Base-by-base conservation (phyloP, 2,329 filamentous ascomycete genomes). In the Beauveria medogensis region DNA sequence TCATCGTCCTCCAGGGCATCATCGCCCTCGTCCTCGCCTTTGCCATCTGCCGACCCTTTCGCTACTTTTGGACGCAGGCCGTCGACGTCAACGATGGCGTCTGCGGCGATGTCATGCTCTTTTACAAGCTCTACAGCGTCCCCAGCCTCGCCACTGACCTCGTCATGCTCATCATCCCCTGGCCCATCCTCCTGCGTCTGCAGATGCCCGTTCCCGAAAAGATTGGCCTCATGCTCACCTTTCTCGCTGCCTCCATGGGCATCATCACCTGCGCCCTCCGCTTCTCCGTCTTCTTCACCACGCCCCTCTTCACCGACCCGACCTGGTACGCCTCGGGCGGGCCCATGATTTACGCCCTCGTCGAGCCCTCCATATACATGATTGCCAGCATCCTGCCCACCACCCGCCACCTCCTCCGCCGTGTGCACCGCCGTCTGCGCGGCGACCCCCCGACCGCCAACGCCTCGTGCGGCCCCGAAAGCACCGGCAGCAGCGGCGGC, bases 281-380 rank as follows among this genome's bases (percentile, higher is more conserved):
- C 37, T 58, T 63, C 58, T 53, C 62, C 28, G 62, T 63, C 53
- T 63, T 63, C 46, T 63, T 63, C 54, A 63, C 62, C 14, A 48
- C 50, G 28, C 62, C 62, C 26, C 57, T 63, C 24, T 63, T 63
- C n/a, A 43, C 18, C 12, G 62, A 63, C 22, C 62, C 62, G 18
- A 63, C 62, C 18, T 63, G 62, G 62, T 63, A 63, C 37, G 62
- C 62, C 37, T 63, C 62, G 12, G 62, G 62, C 28, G 62, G 62
- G 10, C 58, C 62, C 44, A 63, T 63, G 58, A 61, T 63, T 10
- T 63, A 63, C 54, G 58, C 62, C 18, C 62, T 63, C 43, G 62
- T 63, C 62, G 62, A 63, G 46, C 62, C 62, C 22, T 61, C 58
- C 16, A 63, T 61, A 28, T 63, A 63, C 57, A 63, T 63, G 62